Percentiles rank a stretch among this genome's conserved stretches.
Evolutionary conservation across 1,139 yeast genomes (phyloP).

Genomic region (Taphrina flavorubra): DNA sequence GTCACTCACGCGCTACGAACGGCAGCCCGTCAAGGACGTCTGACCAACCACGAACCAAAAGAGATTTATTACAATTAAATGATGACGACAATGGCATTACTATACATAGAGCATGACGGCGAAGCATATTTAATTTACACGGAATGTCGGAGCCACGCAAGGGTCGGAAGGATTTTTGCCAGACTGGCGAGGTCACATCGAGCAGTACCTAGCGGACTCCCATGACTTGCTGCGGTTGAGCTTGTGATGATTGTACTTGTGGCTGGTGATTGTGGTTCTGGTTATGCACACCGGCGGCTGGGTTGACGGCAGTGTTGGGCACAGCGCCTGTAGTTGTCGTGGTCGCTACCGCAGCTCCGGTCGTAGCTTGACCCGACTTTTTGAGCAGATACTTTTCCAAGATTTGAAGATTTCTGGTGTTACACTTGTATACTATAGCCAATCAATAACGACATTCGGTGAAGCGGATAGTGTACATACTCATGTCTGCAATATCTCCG

Average conservation of each 20-base stretch:
- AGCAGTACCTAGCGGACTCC: background rate
- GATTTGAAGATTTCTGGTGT: slow-evolving; percentile 70
- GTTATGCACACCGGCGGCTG: background rate
- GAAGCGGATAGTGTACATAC: background rate
- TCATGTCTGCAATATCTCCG: slow-evolving; percentile 62
- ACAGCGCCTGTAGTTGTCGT: slow-evolving; percentile 6
- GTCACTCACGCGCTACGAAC: slow-evolving; percentile 19
- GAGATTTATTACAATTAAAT: background rate
- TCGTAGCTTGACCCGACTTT: slow-evolving; percentile 21
- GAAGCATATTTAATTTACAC: background rate
- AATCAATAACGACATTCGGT: slow-evolving; percentile 1
- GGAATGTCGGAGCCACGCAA: background rate
- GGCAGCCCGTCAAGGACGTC: slow-evolving; percentile 1
- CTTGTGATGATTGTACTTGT: background rate
- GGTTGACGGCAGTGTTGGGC: slow-evolving; percentile 13
- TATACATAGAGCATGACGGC: slow-evolving; percentile 1
- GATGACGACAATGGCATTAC: background rate
- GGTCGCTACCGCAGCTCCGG: background rate
- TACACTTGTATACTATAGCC: slow-evolving; percentile 72
- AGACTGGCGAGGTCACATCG: background rate
- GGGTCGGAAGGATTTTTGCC: background rate
- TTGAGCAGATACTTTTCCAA: slow-evolving; percentile 61
- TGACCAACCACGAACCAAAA: background rate
- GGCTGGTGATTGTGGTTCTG: slow-evolving; percentile 4
- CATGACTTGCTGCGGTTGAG: slow-evolving; percentile 6